Evolutionary conservation across 805 yeast species (phyloP).

Genomic region (Yarrowia alimentaria): DNA sequence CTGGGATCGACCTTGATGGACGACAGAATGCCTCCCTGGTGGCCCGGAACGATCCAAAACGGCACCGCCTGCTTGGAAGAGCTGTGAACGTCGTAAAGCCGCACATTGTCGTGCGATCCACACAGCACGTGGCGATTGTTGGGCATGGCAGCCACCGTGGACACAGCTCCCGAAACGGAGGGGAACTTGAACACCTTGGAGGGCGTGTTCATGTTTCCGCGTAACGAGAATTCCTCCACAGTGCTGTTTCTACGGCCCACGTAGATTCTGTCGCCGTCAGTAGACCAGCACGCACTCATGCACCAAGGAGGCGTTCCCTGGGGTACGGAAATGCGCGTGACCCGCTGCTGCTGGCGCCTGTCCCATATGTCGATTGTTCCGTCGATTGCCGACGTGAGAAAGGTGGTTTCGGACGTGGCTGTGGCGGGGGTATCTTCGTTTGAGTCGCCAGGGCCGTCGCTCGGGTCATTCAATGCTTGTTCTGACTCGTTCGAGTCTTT

Average conservation of each 20-base stretch:
- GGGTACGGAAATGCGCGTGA: slow-evolving; percentile 53
- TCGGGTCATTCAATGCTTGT: no score
- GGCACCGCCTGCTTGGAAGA: slow-evolving; percentile 52
- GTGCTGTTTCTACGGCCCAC: slow-evolving; percentile 88
- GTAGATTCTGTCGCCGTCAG: slow-evolving; percentile 71
- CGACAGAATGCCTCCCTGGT: slow-evolving; percentile 87
- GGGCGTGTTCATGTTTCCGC: slow-evolving; percentile 45
- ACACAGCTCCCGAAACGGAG: slow-evolving; percentile 83
- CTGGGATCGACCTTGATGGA: slow-evolving; percentile 80
- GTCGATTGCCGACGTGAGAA: slow-evolving; percentile 78
- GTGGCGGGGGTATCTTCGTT: slow-evolving; percentile 1
- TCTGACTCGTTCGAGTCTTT: no score
- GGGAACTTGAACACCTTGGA: slow-evolving; percentile 71
- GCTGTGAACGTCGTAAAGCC: slow-evolving; percentile 71
- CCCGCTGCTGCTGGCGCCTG: slow-evolving; percentile 48
- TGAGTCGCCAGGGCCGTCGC: slow-evolving; percentile 5
- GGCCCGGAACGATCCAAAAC: slow-evolving; percentile 90
- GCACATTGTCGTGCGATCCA: slow-evolving; percentile 85
- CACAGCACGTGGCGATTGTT: slow-evolving; percentile 76
- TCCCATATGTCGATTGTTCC: slow-evolving; percentile 87
- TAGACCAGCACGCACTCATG: slow-evolving; percentile 78
- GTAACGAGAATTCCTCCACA: slow-evolving; percentile 56
- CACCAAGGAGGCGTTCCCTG: slow-evolving; percentile 90
- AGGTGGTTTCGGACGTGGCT: slow-evolving; percentile 42
- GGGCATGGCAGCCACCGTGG: slow-evolving; percentile 75